Evolutionary conservation across 192 early-diverging fungal genomes (phyloP), one percentile per base, ranked within the genome.

Genomic region (Martensiomyces pterosporus): DNA sequence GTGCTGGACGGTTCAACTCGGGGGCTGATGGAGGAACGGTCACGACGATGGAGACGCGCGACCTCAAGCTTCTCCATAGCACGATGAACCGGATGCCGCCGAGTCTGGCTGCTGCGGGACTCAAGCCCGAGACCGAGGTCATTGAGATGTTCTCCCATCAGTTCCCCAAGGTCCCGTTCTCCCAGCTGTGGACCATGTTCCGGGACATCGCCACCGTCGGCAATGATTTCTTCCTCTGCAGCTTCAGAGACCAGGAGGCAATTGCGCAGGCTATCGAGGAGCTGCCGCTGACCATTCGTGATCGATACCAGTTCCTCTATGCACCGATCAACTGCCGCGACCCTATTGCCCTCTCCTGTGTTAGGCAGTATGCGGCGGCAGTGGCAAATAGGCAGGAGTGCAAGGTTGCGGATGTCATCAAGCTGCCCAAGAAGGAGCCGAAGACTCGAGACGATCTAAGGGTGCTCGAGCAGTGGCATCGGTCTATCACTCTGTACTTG

Each of bases 1-100:
- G 92, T 27, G 92, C 92, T 9, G 93, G 93, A 17, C 78, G 93
- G 26, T 96, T 85, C 55, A 80, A 80, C 8, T 86, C 88, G 2
- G 69, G 82, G 6, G 83, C 75, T 55, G 67, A 67, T 5, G 45
- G 56, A 0, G 93, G 94, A 14, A 49, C 61, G 32, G 92, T 91
- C 9, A 88, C 89, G 8, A 80, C 91, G 23, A 45, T 68, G 47
- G 40, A 44, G 33, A 19, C 49, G 23, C 26, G 38, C 25, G 55
- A 65, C 36, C 24, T 50, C 13, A 10, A 51, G 43, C 9, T 42
- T 48, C 44, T 69, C 13, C 25, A 35, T 37, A 23, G 27, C 18
- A 39, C 55, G 2, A 64, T 78, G 57, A 29, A 33, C 15, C 14
- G 43, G 27, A 35, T 57, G 16, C 57, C 71, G 25, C 79, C 74